Percentiles rank a stretch among this genome's conserved stretches.
Evolutionary conservation across 768 basidiomycete species (phyloP).

Genomic region (Glaciozyma antarctica): DNA sequence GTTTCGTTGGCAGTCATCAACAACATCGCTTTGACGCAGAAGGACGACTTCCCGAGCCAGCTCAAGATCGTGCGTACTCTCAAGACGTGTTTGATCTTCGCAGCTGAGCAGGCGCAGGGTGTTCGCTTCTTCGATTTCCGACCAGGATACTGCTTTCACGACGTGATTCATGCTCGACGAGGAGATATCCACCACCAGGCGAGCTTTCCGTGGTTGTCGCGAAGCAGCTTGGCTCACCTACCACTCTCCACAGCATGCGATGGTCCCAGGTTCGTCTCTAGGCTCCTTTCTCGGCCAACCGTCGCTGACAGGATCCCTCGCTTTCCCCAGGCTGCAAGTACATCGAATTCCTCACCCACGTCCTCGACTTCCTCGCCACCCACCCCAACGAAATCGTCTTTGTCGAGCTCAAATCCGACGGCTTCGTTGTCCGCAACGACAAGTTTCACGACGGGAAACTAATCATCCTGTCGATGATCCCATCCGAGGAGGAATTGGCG

Average conservation of each 20-base stretch:
- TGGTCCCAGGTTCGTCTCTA: not conserved
- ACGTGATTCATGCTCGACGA: not conserved
- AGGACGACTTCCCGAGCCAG: not conserved
- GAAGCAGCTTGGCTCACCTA: not conserved
- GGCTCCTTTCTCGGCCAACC: not conserved
- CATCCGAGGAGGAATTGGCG: not conserved
- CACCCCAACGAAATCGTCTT: not conserved
- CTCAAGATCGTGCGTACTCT: not conserved
- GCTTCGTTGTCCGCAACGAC: not conserved
- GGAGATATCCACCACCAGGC: not conserved
- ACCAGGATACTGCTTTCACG: not conserved
- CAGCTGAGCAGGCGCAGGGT: not conserved
- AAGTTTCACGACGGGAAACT: not conserved
- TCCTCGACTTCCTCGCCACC: constrained; percentile 2
- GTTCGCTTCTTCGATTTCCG: constrained; percentile 7
- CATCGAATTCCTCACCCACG: constrained; percentile 1
- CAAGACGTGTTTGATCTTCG: not conserved
- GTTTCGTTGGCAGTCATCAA: not conserved
- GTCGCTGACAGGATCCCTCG: not conserved
- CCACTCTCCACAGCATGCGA: not conserved
- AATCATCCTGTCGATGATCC: not conserved
- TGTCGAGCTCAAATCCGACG: constrained; percentile 5
- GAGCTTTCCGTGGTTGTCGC: not conserved
- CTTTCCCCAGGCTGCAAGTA: not conserved
- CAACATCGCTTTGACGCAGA: constrained; percentile 7